Conservation (phyloP, 352 stramenopile genomes). For the Phytophthora europaea region DNA sequence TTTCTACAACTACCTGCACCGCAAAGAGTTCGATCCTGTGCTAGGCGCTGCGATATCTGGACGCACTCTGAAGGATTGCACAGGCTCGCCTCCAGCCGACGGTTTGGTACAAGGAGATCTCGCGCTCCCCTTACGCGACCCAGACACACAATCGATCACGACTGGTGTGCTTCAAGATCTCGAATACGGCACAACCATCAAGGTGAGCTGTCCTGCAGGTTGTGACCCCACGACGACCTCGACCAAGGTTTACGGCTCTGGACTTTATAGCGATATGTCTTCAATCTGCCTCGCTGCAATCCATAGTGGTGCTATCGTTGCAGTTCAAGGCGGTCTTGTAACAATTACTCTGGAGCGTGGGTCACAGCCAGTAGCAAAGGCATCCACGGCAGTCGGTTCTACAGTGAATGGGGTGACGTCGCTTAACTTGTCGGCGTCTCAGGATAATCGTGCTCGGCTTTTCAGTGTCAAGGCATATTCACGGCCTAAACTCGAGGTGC, state of each 20-base stretch:
- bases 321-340: conserved; percentile 63
- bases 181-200: conserved; percentile 90
- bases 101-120: conserved; percentile 77
- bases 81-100: conserved; percentile 90
- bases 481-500: conserved; percentile 74
- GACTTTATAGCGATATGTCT: conserved; percentile 90
- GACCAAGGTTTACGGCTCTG: conserved; percentile 66
- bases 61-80: conserved; percentile 92
- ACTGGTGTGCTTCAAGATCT: conserved; percentile 81
- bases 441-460: conserved; percentile 53
- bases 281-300: conserved; percentile 93
- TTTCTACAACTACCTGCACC: conserved; percentile 93
- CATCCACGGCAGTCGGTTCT: conserved; percentile 37
- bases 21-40: conserved; percentile 50
- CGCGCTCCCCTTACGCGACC: conserved; percentile 47
- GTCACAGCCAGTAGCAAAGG: conserved; percentile 14
- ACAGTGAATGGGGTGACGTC: conserved; percentile 73
- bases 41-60: conserved; percentile 59
- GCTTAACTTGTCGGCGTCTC: conserved; percentile 41
- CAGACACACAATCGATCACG: conserved; percentile 26
- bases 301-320: conserved; percentile 82
- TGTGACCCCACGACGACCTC: conserved; percentile 47
- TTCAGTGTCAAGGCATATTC: conserved; percentile 68
- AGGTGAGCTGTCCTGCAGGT: conserved; percentile 74
- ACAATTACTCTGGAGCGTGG: conserved; percentile 77